Evolutionary conservation across 176 grass and related monocot species (phyloP).

Genomic region (Thalia dealbata): DNA sequence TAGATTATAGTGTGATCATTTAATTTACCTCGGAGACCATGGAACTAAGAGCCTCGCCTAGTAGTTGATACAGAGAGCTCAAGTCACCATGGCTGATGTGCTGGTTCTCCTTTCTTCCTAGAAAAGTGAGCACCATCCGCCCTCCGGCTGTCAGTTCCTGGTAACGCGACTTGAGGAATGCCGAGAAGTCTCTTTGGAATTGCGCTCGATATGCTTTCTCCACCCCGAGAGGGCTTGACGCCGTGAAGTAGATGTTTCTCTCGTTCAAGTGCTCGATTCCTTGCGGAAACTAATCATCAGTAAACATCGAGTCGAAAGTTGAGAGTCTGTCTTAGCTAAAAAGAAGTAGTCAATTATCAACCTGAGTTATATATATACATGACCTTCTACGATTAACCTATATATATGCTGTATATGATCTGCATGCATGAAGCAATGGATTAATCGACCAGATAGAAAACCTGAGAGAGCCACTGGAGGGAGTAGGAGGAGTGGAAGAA

Average conservation of each 20-base stretch:
- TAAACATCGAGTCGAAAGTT: too few species aligned
- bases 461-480: slow-evolving; percentile 61
- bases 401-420: not conserved
- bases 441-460: not conserved
- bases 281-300: not conserved
- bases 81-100: slow-evolving; percentile 12
- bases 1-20: too few species aligned
- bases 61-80: slow-evolving; percentile 16
- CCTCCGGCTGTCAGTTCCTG: slow-evolving; percentile 26
- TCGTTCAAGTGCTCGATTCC: slow-evolving; percentile 18
- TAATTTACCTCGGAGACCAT: slow-evolving; percentile 6
- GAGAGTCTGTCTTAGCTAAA: too few species aligned
- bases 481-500: slow-evolving; percentile 60
- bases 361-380: slow-evolving; percentile 6
- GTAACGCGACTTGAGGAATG: slow-evolving; percentile 33
- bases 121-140: slow-evolving; percentile 32
- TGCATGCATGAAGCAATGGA: not conserved
- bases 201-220: slow-evolving; percentile 27
- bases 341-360: too few species aligned
- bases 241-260: slow-evolving; percentile 39
- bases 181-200: slow-evolving; percentile 33
- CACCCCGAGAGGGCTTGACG: slow-evolving; percentile 22
- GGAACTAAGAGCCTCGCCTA: slow-evolving; percentile 30
- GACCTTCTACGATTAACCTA: too few species aligned
- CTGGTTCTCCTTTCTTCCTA: slow-evolving; percentile 30